Percentiles rank a stretch among this genome's conserved stretches.
Conservation (phyloP, 495 filamentous ascomycete genomes). For the Penicillium herquei region DNA sequence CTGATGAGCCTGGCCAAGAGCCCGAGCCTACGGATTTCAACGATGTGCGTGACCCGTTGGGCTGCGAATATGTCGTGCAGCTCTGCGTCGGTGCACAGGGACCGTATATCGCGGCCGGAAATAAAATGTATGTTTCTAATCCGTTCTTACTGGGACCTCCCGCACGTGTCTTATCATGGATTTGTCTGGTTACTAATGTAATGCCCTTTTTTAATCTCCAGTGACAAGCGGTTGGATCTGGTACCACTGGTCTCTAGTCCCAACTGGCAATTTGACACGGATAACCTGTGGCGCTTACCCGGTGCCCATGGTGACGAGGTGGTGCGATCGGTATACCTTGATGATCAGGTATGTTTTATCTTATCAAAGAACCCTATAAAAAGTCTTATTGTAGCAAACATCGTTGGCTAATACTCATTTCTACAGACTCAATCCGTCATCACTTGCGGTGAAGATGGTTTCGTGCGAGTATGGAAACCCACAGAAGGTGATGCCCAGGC, state of each 20-base stretch:
- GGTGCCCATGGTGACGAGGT: constrained; percentile 85
- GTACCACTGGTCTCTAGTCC: constrained; percentile 58
- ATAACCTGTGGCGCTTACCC: constrained; percentile 60
- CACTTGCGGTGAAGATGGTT: constrained; percentile 77
- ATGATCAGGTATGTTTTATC: constrained; percentile 55
- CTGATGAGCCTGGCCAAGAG: constrained; percentile 51
- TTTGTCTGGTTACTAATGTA: background rate
- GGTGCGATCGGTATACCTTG: constrained; percentile 73
- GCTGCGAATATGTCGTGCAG: constrained; percentile 81
- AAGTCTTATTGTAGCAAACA: background rate
- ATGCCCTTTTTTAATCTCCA: constrained; percentile 25
- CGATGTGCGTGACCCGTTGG: constrained; percentile 68
- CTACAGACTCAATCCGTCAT: constrained; percentile 63
- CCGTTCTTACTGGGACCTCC: no score
- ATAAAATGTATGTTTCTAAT: constrained; percentile 37
- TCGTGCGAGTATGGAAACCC: constrained; percentile 50
- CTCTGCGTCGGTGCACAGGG: constrained; percentile 57
- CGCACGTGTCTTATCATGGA: background rate
- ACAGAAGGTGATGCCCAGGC: constrained; percentile 17
- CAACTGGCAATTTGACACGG: constrained; percentile 61
- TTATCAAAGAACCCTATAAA: background rate
- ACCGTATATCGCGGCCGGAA: constrained; percentile 43
- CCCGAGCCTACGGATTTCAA: constrained; percentile 61
- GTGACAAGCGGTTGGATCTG: constrained; percentile 64
- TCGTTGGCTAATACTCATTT: background rate